Evolutionary conservation across 441 rosid species (phyloP).

Genomic region (Adansonia madagascariensis): DNA sequence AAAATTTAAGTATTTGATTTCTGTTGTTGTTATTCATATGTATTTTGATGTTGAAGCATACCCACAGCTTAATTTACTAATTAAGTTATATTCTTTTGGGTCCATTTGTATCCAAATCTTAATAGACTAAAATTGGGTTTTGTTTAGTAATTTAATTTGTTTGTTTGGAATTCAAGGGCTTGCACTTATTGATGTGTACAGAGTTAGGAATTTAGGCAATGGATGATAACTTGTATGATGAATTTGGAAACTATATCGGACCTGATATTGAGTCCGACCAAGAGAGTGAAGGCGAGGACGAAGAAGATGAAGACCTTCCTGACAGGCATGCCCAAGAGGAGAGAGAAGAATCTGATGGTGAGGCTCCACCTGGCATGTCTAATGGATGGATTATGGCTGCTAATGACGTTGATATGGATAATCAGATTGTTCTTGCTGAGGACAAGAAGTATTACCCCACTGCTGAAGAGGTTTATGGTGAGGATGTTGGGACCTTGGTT

Average conservation of each 20-base stretch:
- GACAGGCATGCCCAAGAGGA: conserved; percentile 55
- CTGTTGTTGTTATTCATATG: not conserved
- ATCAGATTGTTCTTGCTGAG: conserved; percentile 92
- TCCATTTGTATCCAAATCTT: not conserved
- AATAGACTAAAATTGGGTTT: not conserved
- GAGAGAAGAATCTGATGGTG: conserved; percentile 62
- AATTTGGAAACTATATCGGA: conserved; percentile 88
- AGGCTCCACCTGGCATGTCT: conserved; percentile 49
- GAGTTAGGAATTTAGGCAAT: conserved; percentile 33
- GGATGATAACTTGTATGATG: conserved; percentile 95
- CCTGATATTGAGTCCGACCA: conserved; percentile 95
- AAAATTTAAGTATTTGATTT: not conserved
- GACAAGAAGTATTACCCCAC: conserved; percentile 95
- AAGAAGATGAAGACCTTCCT: conserved; percentile 59
- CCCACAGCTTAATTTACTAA: not conserved
- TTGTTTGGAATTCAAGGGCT: not conserved
- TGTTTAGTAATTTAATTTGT: not conserved
- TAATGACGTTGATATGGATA: conserved; percentile 79
- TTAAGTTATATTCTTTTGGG: not conserved
- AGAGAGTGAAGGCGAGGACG: conserved; percentile 75
- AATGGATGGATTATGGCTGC: conserved; percentile 83
- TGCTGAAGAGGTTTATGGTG: conserved; percentile 95
- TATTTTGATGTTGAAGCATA: conserved; percentile 6
- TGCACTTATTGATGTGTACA: conserved; percentile 18
- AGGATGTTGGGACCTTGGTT: conserved; percentile 87